phyloP scores from a whole-genome alignment of 2,329 filamentous ascomycete genomes.

The Fusarium pseudocircinatum region DNA sequence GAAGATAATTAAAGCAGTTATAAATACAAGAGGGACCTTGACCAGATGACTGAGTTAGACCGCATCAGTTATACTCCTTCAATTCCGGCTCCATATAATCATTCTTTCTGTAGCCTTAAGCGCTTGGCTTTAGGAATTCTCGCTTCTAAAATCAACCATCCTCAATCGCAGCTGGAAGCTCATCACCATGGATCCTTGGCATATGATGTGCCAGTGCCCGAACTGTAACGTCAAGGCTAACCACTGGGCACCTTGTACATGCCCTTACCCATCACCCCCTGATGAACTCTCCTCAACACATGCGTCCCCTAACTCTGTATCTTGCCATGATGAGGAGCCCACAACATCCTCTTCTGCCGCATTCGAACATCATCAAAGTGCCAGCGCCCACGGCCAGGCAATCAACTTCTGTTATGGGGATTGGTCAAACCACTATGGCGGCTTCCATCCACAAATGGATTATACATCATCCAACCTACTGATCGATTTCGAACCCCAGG shows the following conservation, averaged over 20 bases:
- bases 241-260: neutral
- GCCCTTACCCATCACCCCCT: neutral
- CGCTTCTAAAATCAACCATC: too few species aligned
- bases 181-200: neutral
- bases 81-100: neutral
- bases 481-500: neutral
- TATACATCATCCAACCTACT: neutral
- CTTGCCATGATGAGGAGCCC: neutral
- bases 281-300: neutral
- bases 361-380: neutral
- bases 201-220: neutral
- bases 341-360: neutral
- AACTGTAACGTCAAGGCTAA: neutral
- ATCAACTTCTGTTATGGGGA: neutral
- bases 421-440: neutral
- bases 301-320: neutral
- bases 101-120: neutral
- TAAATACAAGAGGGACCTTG: neutral
- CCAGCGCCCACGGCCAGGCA: neutral
- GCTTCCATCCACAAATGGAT: neutral
- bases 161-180: neutral
- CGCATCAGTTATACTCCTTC: neutral
- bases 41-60: neutral
- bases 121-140: neutral
- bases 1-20: neutral